Base-by-base conservation (phyloP, 2,329 filamentous ascomycete species). In the Colletotrichum graminicola region DNA sequence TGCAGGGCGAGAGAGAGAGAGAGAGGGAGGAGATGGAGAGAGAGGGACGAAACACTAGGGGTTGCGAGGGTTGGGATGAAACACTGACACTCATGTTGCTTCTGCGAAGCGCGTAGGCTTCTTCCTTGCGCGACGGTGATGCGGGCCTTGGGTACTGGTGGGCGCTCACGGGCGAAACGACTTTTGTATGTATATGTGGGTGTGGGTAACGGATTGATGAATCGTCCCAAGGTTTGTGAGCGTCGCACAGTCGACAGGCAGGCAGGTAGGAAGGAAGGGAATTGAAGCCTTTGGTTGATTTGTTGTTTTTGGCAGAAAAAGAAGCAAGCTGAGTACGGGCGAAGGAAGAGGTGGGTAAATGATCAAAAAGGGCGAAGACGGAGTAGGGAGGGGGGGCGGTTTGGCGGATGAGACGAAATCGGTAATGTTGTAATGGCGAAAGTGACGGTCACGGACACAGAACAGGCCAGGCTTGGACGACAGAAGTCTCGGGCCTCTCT, bases 51-150 rank as follows among this genome's bases (percentile, higher is more conserved):
- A 75, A 75, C 52, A 47, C 73, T 73, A 74, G 75, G 66, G 75
- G 74, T 73, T 73, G 76, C 73, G 63, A 73, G 71, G 73, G 63
- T 68, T 72, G 71, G 69, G 75, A 65, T 76, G 76, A 80, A 79
- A 81, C 79, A 85, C 85, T 83, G 79, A 87, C 85, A 80, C 84
- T 86, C 85, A 87, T 87, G 74, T 85, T 78, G 73, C 71, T 73
- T 70, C 66, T 66, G 56, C 56, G 71, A 73, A 73, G 71, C 67
- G 63, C 71, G 66, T 60, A 67, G 73, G 73, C 73, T 73, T 71
- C 73, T 74, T 74, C 73, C 73, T 67, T 74, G 73, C 63, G 62
- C 62, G 62, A 64, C 65, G 65, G 68, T 47, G 52, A 55, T 54
- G 68, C 43, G 57, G 57, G 47, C 36, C 21, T 67, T 36, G 39